Base-by-base conservation (phyloP, 768 basidiomycete species). In the Suillus decipiens region DNA sequence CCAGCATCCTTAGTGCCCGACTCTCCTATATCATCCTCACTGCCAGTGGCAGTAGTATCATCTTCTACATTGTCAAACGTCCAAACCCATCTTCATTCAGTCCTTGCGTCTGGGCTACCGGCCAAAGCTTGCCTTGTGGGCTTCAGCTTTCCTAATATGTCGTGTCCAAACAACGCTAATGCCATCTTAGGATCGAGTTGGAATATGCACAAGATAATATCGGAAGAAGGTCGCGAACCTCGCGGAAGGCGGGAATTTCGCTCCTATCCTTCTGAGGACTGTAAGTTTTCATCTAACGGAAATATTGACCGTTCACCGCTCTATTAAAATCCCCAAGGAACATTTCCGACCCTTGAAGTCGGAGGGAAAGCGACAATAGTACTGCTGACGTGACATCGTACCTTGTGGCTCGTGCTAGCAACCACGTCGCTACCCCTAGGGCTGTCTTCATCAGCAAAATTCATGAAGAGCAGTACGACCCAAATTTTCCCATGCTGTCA, bases 401-500 rank as follows among this genome's bases (percentile, higher is more conserved):
- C 66, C 75, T 85, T 48, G 71, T 80, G 43, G 66, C 74, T 57
- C 73, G 80, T 61, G 76, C 82, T 7, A 73, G 78, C 19, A 73
- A 66, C 62, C 71, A 75, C 64, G 77, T 76, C 24, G 64, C 33
- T 31, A 6, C 31, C 19, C 73, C 75, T 11, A 69, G 72, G 6
- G 76, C 79, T 17, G 69, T 72, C 19, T 67, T 79, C n/a, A 75
- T 80, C 64, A 71, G 70, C 42, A 76, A 67, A 60, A 69, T 85
- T 31, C 83, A 86, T 67, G 77, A 79, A 37, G 78, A 81, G 41
- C 74, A 70, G 42, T 70, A 79, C 58, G 83, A 86, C 67, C 84
- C 84, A 59, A 87, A 86, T 77, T 81, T 84, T 65, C 75, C 80
- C n/a, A 54, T 80, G 33, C 63, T 81, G 24, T 74, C 79, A 3